Conservation (phyloP, 441 rosid species). For the Gossypium schwendimanii region DNA sequence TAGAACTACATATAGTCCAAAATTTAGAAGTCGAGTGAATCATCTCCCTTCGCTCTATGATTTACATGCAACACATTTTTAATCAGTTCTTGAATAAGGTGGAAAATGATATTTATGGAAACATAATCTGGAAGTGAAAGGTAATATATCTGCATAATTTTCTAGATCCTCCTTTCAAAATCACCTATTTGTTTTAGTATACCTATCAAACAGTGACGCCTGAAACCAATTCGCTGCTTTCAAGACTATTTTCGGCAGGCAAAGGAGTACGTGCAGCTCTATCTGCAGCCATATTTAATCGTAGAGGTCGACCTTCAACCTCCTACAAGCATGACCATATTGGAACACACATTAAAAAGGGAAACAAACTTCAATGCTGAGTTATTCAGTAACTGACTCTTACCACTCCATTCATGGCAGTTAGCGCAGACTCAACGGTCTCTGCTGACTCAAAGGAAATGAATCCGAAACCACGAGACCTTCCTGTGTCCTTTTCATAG, state of each 20-base stretch:
- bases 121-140: neutral
- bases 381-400: slow-evolving; percentile 19
- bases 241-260: slow-evolving; percentile 24
- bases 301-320: slow-evolving; percentile 81
- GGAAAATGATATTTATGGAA: neutral
- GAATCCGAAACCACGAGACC: slow-evolving; percentile 85
- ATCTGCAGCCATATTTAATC: slow-evolving; percentile 60
- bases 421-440: slow-evolving; percentile 40
- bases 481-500: slow-evolving; percentile 57
- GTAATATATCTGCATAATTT: neutral
- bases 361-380: slow-evolving; percentile 4
- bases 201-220: slow-evolving; percentile 32
- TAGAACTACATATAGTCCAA: slow-evolving; percentile 2
- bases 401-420: slow-evolving; percentile 63
- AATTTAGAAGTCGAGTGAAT: neutral
- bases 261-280: slow-evolving; percentile 28
- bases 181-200: neutral
- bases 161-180: neutral
- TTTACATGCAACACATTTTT: neutral
- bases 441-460: slow-evolving; percentile 63
- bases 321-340: slow-evolving; percentile 38
- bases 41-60: neutral
- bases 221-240: slow-evolving; percentile 43
- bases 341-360: slow-evolving; percentile 3
- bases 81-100: neutral